Conservation (phyloP, 345 rosid genomes). For the Isatis tinctoria region DNA sequence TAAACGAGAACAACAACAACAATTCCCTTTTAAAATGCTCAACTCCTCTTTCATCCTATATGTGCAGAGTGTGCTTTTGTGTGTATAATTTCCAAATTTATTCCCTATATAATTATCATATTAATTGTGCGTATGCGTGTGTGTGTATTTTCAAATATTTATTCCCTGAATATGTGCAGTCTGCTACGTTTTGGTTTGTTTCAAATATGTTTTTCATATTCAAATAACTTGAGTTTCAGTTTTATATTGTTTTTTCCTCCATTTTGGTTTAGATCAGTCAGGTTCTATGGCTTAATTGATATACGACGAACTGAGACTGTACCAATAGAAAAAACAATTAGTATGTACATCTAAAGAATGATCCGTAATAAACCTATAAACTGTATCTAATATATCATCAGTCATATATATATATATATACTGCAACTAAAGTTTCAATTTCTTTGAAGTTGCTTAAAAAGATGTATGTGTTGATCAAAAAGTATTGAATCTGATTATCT, state of each 20-base stretch:
- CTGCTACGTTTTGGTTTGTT: neutral
- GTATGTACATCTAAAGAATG: too few species aligned
- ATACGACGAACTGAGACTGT: too few species aligned
- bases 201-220: neutral
- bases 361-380: too few species aligned
- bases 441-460: too few species aligned
- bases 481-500: neutral
- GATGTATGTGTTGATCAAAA: too few species aligned
- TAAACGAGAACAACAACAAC: slow-evolving; percentile 23
- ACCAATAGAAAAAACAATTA: too few species aligned
- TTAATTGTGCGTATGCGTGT: neutral
- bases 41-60: neutral
- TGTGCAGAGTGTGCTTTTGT: slow-evolving; percentile 4
- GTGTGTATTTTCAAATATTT: too few species aligned
- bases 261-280: neutral
- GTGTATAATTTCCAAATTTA: neutral
- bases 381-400: neutral
- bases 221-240: neutral
- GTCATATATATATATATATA: too few species aligned
- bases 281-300: too few species aligned
- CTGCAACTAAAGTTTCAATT: neutral
- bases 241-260: neutral
- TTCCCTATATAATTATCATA: neutral
- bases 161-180: neutral
- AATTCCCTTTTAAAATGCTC: neutral